Base-by-base conservation (phyloP, 768 basidiomycete species). In the Russula sp. region DNA sequence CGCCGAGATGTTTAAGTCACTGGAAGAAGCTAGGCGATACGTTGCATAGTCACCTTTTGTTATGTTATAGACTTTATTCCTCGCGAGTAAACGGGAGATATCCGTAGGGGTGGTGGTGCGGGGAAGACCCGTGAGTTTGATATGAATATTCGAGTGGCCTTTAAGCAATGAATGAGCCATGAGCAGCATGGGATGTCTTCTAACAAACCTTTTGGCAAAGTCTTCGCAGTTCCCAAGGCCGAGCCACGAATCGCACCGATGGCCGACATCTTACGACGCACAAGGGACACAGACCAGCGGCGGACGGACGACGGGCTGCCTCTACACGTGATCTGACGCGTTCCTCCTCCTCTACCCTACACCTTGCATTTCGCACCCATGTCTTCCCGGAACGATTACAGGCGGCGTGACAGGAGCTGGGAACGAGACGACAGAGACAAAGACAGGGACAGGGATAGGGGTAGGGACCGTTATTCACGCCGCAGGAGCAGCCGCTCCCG, bases 311-410 rank as follows among this genome's bases (percentile, higher is more conserved):
- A 29, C 39, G 7, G 29, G 2, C 20, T 2, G 16, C 7, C 42
- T 25, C 22, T 9, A 41, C 62, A 63, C 62, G 62, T 59, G 62
- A 63, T 63, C 57, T 32, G 2, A 50, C 56, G 46, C 46, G 36
- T 50, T 46, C 45, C 34, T 16, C 22, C 20, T 36, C 25, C 11
- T 20, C n/a, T 11, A 34, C 14, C 7, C 16, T 8, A 20, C 11
- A 42, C 35, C 50, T 18, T 36, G 11, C 36, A 16, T 16, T 14
- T 32, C 29, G n/a, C 48, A 56, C 35, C 42, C 29, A 74, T 74
- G 73, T 74, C 73, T 47, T 72, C 73, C 1, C 70, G 73, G 18
- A 62, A 70, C 68, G 73, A 73, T 54, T 66, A 70, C 60, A 64
- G 69, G 36, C 64, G 71, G 25, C 68, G 71, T 10, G 74, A 74